These are phyloP conservation scores for Aspergillus puulaauensis DNA, from an alignment of 2,329 filamentous ascomycete genomes.

Conservation along the genomic window DNA sequence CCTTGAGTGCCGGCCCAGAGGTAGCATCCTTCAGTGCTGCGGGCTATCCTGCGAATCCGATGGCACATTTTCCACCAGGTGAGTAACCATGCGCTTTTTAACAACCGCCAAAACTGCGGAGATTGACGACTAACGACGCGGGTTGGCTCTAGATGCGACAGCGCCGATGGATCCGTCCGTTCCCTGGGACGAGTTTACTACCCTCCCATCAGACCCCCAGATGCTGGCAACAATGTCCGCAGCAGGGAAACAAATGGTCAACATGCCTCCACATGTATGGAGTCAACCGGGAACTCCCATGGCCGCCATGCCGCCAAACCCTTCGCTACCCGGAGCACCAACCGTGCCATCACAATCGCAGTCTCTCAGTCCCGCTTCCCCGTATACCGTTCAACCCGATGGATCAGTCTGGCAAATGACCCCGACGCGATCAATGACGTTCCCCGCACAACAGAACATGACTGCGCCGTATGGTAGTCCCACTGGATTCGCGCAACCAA, in stretches of 20 bases:
- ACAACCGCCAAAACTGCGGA: not conserved
- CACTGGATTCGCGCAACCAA: slow-evolving; percentile 28
- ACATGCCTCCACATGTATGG: slow-evolving; percentile 34
- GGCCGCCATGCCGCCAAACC: slow-evolving; percentile 25
- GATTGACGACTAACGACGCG: slow-evolving; percentile 9
- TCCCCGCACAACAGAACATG: slow-evolving; percentile 33
- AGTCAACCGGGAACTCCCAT: slow-evolving; percentile 27
- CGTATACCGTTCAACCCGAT: slow-evolving; percentile 37
- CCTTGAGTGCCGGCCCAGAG: slow-evolving; percentile 35
- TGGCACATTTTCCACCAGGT: slow-evolving; percentile 39
- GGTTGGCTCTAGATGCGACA: slow-evolving; percentile 27
- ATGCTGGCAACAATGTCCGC: slow-evolving; percentile 32
- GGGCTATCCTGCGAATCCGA: slow-evolving; percentile 31
- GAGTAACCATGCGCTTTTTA: slow-evolving; percentile 17
- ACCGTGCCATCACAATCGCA: slow-evolving; percentile 33
- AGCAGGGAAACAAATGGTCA: slow-evolving; percentile 34
- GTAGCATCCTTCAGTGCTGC: slow-evolving; percentile 33
- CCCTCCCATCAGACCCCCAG: slow-evolving; percentile 34
- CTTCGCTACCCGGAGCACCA: slow-evolving; percentile 30
- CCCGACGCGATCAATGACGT: slow-evolving; percentile 34
- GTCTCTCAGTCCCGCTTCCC: slow-evolving; percentile 26
- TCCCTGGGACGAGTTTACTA: slow-evolving; percentile 40
- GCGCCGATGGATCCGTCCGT: slow-evolving; percentile 35
- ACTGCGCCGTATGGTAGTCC: slow-evolving; percentile 24
- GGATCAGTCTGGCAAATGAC: slow-evolving; percentile 38